These are phyloP conservation scores for Tylopilus orsonianus DNA, from an alignment of 1,284 basidiomycete genomes.

Conservation along the genomic window DNA sequence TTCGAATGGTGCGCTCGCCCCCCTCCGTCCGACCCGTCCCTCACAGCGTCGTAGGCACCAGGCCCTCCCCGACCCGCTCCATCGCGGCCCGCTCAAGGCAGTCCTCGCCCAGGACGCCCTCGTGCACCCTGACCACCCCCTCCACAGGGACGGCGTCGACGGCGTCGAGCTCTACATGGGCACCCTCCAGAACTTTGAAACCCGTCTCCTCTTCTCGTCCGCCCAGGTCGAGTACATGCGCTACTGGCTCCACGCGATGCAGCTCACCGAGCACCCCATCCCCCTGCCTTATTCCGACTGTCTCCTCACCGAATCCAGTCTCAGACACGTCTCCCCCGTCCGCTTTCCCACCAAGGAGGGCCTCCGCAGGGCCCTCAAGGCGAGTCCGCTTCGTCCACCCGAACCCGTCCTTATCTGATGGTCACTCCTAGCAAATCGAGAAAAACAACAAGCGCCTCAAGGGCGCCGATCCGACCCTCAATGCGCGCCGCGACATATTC, in stretches of 20 bases:
- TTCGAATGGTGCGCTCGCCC: slow-evolving; percentile 57
- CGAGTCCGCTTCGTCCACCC: slow-evolving; percentile 20
- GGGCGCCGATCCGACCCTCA: slow-evolving; percentile 54
- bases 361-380: slow-evolving; percentile 61
- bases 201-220: slow-evolving; percentile 75
- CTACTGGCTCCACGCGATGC: slow-evolving; percentile 79
- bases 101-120: slow-evolving; percentile 65
- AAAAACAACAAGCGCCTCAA: slow-evolving; percentile 78
- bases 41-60: slow-evolving; percentile 39
- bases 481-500: slow-evolving; percentile 57
- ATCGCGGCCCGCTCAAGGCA: slow-evolving; percentile 66
- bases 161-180: slow-evolving; percentile 75
- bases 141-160: slow-evolving; percentile 57
- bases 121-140: slow-evolving; percentile 69
- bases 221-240: slow-evolving; percentile 82
- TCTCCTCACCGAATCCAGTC: slow-evolving; percentile 54
- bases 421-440: slow-evolving; percentile 54
- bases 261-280: slow-evolving; percentile 61
- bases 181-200: slow-evolving; percentile 68
- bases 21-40: not conserved
- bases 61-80: slow-evolving; percentile 45
- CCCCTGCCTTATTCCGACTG: slow-evolving; percentile 74
- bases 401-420: not conserved
- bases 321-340: slow-evolving; percentile 58
- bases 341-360: slow-evolving; percentile 53